These are phyloP conservation scores for Fusarium nematophilum DNA, from an alignment of 2,329 filamentous ascomycete genomes.

Conservation along the genomic window DNA sequence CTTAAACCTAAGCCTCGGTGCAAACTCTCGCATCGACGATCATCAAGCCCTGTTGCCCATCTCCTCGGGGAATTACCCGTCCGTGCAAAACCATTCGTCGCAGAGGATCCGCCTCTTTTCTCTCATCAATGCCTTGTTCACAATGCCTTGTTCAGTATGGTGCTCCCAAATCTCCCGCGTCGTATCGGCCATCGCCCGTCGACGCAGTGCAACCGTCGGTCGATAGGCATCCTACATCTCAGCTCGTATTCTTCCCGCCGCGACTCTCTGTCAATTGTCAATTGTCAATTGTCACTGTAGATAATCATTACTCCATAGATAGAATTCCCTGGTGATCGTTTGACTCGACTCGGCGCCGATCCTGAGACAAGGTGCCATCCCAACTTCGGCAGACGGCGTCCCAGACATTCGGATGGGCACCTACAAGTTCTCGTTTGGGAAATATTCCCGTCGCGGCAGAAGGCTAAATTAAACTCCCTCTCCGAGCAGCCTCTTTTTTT, in stretches of 20 bases:
- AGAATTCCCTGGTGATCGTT: too few species aligned
- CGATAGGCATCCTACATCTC: conserved; percentile 23
- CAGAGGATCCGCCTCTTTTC: conserved; percentile 29
- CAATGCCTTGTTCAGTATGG: not conserved
- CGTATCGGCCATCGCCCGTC: conserved; percentile 34
- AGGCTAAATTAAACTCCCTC: conserved; percentile 16
- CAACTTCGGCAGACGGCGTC: conserved; percentile 20
- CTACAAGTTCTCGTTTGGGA: conserved; percentile 15
- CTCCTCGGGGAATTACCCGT: conserved; percentile 6
- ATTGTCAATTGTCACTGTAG: too few species aligned
- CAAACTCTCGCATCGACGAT: conserved; percentile 21
- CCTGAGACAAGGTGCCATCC: conserved; percentile 28
- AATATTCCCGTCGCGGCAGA: conserved; percentile 22
- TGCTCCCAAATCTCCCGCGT: conserved; percentile 5
- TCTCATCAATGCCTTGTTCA: conserved; percentile 6
- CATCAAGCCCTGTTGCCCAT: conserved; percentile 21
- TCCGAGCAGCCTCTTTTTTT: not conserved
- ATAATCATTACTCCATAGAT: too few species aligned
- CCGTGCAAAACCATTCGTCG: conserved; percentile 19
- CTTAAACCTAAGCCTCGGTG: conserved; percentile 20
- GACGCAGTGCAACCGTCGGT: conserved; percentile 30
- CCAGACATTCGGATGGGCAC: conserved; percentile 17
- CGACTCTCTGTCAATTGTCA: too few species aligned
- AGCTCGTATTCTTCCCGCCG: conserved; percentile 24
- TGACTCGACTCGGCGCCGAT: conserved; percentile 6